Percentiles rank a stretch among this genome's conserved stretches.
Conservation (phyloP, 345 rosid genomes). For the Anacardium occidentale region DNA sequence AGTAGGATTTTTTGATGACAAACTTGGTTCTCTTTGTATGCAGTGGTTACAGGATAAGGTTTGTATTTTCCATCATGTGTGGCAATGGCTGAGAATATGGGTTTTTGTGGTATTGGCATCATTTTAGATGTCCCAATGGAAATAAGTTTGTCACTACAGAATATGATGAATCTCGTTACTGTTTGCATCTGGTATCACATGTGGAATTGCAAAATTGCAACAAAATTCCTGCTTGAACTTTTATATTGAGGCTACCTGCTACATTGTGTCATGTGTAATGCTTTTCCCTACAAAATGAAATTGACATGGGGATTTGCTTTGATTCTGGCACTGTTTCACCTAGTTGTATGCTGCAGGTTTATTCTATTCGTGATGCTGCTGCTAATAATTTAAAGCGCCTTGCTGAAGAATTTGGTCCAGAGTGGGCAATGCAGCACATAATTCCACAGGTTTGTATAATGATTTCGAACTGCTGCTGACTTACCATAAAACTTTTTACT, state of each 20-base stretch:
- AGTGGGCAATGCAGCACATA: conserved; percentile 90
- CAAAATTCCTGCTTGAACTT: neutral
- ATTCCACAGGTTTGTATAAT: conserved; percentile 64
- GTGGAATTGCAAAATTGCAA: neutral
- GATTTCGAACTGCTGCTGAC: conserved; percentile 3
- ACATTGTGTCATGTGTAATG: neutral
- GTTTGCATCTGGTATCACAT: neutral
- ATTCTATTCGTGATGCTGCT: conserved; percentile 86
- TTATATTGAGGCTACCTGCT: neutral
- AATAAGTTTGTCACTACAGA: neutral
- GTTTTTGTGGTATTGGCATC: neutral
- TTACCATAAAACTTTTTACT: neutral
- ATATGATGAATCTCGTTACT: neutral
- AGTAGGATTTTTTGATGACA: conserved; percentile 86
- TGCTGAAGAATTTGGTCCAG: conserved; percentile 86
- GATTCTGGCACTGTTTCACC: neutral
- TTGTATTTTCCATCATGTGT: conserved; percentile 17
- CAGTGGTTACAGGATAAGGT: conserved; percentile 99
- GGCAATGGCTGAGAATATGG: neutral
- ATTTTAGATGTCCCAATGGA: neutral
- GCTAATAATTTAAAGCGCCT: conserved; percentile 82
- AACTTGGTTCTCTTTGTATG: conserved; percentile 96
- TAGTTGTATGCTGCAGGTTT: conserved; percentile 43
- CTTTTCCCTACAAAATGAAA: neutral
- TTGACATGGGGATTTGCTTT: neutral